A percentile compares a stretch with the other conserved stretches of the same genome.
phyloP scores from a whole-genome alignment of 2,329 filamentous ascomycete genomes.

The Monilinia polystroma region DNA sequence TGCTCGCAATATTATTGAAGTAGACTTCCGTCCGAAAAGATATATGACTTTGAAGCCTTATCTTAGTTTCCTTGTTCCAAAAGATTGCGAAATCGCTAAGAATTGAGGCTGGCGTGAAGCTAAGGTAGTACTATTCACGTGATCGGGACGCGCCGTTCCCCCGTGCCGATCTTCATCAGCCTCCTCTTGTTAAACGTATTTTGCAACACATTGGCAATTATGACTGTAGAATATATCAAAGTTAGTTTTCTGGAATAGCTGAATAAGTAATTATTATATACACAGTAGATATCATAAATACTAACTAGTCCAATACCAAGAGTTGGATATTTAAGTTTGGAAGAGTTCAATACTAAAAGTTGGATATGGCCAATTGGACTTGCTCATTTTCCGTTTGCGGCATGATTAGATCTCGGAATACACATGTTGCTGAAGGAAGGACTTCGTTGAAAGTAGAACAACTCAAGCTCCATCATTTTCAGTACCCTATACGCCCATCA shows the following conservation, averaged over 20 bases:
- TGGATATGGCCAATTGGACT: neutral
- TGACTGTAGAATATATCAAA: neutral
- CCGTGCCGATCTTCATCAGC: neutral
- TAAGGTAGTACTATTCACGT: neutral
- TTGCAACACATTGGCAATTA: neutral
- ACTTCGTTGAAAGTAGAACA: neutral
- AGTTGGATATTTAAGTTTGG: neutral
- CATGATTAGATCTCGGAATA: neutral
- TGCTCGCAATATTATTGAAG: slow-evolving; percentile 27
- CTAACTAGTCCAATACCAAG: neutral
- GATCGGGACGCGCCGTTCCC: neutral
- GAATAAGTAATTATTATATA: neutral
- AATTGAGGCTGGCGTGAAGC: slow-evolving; percentile 3
- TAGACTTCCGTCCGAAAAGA: neutral
- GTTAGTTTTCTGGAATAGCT: neutral
- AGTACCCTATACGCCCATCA: neutral
- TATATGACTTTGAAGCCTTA: slow-evolving; percentile 20
- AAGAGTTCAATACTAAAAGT: neutral
- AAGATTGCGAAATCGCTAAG: slow-evolving; percentile 10
- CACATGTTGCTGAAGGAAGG: neutral
- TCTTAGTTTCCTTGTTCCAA: slow-evolving; percentile 22
- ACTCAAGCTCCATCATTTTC: neutral
- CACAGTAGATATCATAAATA: neutral
- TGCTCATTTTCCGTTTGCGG: neutral
- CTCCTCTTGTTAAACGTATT: neutral